Conservation (phyloP, 331 rosid species). For the Rhamnella rubrinervis region DNA sequence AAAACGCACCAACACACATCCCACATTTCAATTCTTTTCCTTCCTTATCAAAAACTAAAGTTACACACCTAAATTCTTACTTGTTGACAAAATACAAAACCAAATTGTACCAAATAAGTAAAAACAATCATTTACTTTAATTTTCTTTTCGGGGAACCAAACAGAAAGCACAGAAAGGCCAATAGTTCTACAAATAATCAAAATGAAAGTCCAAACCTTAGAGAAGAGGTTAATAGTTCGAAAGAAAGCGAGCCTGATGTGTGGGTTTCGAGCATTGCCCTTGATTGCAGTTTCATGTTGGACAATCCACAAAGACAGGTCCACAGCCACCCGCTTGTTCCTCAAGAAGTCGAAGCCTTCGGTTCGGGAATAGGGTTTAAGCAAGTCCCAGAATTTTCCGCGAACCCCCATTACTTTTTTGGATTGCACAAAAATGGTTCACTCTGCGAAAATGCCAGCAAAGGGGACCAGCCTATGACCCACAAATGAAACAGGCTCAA, state of each 20-base stretch:
- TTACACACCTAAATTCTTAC: too few species aligned
- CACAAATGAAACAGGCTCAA: too few species aligned
- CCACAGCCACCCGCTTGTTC: constrained; percentile 93
- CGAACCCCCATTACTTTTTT: constrained; percentile 63
- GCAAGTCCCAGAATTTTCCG: constrained; percentile 85
- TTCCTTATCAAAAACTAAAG: too few species aligned
- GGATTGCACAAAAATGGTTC: constrained; percentile 21
- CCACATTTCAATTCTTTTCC: too few species aligned
- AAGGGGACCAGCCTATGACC: background rate
- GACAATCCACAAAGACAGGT: constrained; percentile 88
- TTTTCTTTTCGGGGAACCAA: constrained; percentile 8
- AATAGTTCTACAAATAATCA: background rate
- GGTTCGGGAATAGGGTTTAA: constrained; percentile 67
- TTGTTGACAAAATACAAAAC: background rate
- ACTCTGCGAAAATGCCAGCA: background rate
- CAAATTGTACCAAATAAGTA: background rate
- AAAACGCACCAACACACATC: too few species aligned
- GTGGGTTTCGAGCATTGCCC: constrained; percentile 54
- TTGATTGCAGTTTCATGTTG: constrained; percentile 79
- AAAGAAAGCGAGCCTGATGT: constrained; percentile 74
- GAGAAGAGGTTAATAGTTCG: constrained; percentile 82
- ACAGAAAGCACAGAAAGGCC: background rate
- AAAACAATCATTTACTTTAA: background rate
- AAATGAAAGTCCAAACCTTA: constrained; percentile 43
- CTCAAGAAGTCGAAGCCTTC: constrained; percentile 89